These are phyloP conservation scores for Mycosphaerelloides madeirae DNA, from an alignment of 2,329 filamentous ascomycete species.

Conservation along the genomic window DNA sequence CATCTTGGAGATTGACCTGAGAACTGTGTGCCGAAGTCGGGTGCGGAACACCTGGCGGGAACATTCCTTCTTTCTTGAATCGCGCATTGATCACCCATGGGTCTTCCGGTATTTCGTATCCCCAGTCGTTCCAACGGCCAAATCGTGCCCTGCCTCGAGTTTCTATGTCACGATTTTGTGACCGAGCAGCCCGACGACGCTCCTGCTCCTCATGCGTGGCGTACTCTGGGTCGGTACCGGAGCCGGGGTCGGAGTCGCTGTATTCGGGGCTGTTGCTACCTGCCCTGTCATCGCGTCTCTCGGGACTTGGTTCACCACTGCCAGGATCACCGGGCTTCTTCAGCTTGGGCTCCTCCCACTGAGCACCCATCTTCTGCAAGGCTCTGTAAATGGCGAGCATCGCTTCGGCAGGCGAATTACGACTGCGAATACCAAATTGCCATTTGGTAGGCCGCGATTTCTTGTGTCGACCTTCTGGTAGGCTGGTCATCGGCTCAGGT, in stretches of 20 bases:
- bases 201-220: constrained; percentile 34
- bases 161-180: constrained; percentile 13
- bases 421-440: constrained; percentile 95
- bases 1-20: constrained; percentile 41
- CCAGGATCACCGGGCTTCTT: constrained; percentile 32
- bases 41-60: constrained; percentile 47
- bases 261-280: constrained; percentile 35
- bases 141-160: constrained; percentile 37
- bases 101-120: constrained; percentile 82
- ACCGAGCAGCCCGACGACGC: constrained; percentile 22
- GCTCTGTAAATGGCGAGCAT: constrained; percentile 94
- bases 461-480: constrained; percentile 49
- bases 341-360: constrained; percentile 63
- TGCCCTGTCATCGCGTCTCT: constrained; percentile 19
- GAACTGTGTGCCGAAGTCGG: constrained; percentile 48
- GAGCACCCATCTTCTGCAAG: constrained; percentile 77
- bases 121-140: constrained; percentile 48
- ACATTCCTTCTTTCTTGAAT: constrained; percentile 77
- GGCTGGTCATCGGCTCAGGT: constrained; percentile 52
- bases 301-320: constrained; percentile 33
- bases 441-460: constrained; percentile 80
- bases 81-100: constrained; percentile 92
- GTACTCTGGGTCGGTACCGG: constrained; percentile 36
- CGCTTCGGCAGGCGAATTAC: constrained; percentile 90
- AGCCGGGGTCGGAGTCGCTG: constrained; percentile 35